These are phyloP conservation scores for Sporothrix luriei DNA, from an alignment of 2,329 filamentous ascomycete species.

Conservation along the genomic window DNA sequence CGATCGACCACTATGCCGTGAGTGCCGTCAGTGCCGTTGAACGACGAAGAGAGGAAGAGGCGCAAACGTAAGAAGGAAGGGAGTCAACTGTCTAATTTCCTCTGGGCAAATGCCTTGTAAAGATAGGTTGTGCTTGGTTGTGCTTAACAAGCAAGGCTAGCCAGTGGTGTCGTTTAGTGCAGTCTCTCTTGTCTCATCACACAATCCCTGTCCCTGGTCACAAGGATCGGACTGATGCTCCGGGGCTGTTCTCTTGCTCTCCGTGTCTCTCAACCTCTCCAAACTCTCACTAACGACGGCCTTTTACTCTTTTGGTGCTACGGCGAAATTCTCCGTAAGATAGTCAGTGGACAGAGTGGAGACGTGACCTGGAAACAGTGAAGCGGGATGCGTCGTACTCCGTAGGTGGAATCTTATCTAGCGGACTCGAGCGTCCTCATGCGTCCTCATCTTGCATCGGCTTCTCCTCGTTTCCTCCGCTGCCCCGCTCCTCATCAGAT, in stretches of 20 bases:
- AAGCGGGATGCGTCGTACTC: too few species aligned
- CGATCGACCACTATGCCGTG: slow-evolving; percentile 12
- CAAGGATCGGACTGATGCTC: slow-evolving; percentile 15
- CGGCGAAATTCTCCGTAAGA: slow-evolving; percentile 14
- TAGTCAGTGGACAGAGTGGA: not conserved
- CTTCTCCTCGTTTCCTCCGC: too few species aligned
- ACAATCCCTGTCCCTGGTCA: slow-evolving; percentile 17
- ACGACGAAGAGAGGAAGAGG: not conserved
- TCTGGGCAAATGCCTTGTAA: slow-evolving; percentile 8
- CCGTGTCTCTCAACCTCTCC: not conserved
- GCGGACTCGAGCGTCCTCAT: too few species aligned
- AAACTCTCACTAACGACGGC: not conserved
- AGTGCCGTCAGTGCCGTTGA: slow-evolving; percentile 11
- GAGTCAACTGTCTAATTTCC: slow-evolving; percentile 17
- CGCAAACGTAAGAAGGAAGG: not conserved
- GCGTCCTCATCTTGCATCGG: not conserved
- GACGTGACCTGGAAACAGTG: not conserved
- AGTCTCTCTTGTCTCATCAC: not conserved
- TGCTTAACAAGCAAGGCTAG: slow-evolving; percentile 3
- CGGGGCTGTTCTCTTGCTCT: not conserved
- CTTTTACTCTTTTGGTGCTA: slow-evolving; percentile 21
- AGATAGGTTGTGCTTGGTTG: not conserved
- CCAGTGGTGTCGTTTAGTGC: not conserved
- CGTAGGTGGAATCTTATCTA: not conserved
- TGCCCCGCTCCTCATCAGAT: not conserved